Percentiles rank a stretch among this genome's conserved stretches.
phyloP scores from a whole-genome alignment of 2,329 filamentous ascomycete genomes.

The Colletotrichum cuscutae region DNA sequence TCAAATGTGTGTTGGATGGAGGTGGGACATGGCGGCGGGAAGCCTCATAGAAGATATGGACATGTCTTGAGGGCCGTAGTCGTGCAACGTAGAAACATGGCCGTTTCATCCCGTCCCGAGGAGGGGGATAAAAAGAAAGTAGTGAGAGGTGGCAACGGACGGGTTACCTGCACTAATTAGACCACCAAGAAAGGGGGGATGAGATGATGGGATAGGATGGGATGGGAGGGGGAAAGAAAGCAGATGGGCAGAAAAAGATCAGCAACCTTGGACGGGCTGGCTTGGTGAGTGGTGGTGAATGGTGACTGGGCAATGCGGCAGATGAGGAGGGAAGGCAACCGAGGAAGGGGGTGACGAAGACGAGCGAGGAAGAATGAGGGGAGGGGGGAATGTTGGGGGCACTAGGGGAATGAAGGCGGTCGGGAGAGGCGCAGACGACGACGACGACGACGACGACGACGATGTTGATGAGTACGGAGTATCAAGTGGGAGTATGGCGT shows the following conservation, averaged over 20 bases:
- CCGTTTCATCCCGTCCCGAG: constrained; percentile 2
- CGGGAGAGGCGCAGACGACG: constrained; percentile 23
- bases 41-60: not conserved
- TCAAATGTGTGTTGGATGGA: constrained; percentile 11
- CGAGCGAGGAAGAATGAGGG: not conserved
- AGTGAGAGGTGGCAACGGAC: not conserved
- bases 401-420: not conserved
- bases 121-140: not conserved
- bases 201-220: not conserved
- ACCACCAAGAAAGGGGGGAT: not conserved
- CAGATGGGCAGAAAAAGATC: not conserved
- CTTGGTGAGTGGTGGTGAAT: not conserved
- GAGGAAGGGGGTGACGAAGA: not conserved
- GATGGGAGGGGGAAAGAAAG: not conserved
- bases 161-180: not conserved
- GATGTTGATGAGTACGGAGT: too few species aligned
- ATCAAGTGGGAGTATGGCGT: too few species aligned
- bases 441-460: not conserved
- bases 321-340: constrained; percentile 6
- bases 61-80: not conserved
- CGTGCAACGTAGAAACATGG: not conserved
- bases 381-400: not conserved
- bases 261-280: not conserved
- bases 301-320: not conserved
- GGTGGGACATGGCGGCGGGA: constrained; percentile 11